Base-by-base conservation (phyloP, 129 eudicot species). In the Pseudognaphalium luteoalbum region DNA sequence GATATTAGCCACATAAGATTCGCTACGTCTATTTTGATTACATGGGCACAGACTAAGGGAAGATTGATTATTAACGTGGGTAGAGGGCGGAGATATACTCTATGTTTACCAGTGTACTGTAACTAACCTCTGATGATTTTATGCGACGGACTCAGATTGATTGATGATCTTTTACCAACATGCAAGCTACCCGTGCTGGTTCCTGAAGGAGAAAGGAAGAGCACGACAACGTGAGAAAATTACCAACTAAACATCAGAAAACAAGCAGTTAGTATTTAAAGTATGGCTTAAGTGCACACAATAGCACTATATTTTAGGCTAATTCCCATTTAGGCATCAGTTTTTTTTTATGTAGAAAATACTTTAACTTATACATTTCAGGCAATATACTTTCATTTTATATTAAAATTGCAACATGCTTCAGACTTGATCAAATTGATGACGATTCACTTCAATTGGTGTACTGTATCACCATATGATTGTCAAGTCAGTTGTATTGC, bases 131-230 rank as follows among this genome's bases (percentile, higher is more conserved):
- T 87, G 12, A 94, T 91, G 76, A 88, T 66, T 70, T 87, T 91
- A 63, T 89, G 90, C 60, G 98, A 94, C 66, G 98, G 98, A 74
- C 99, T 91, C 70, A 91, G 71, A 79, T 80, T 86, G 37, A 59
- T 77, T 12, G 68, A 75, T 78, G 77, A 30, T 41, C 72, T 68
- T 82, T 80, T 86, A 17, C 66, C 58, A 78, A 75, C 25, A 30
- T 87, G 85, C 8, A 81, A 57, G 47, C 34, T 69, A 65, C 79
- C 72, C 79, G 72, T 91, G 71, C 65, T 78, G 51, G 73, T 82
- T 83, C 70, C 71, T 33, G 32, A 30, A 50, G 30, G 52, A 7
- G 16, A 79, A 37, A 70, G 22, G 28, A 78, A 74, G 32, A 58
- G 10, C 74, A 32, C 21, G 20, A 35, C 44, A 72, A 37, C 32